phyloP scores from a whole-genome alignment of 345 rosid species.

The Balakata baccata region DNA sequence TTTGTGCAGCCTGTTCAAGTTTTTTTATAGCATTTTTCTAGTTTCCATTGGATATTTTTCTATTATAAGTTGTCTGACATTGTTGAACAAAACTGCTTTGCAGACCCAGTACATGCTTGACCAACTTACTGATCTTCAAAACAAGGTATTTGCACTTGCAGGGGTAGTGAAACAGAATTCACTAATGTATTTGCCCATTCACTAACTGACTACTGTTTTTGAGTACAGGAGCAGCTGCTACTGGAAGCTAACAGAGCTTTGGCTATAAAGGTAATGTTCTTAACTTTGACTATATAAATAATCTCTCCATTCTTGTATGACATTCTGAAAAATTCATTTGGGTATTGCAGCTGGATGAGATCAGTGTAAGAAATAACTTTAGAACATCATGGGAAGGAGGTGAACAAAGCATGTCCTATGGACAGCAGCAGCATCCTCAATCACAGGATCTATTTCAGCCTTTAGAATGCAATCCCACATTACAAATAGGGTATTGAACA shows the following conservation, averaged over 20 bases:
- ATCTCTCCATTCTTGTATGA: too few species aligned
- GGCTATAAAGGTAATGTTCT: not conserved
- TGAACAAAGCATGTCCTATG: conserved; percentile 63
- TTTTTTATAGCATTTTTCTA: too few species aligned
- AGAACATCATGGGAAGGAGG: conserved; percentile 68
- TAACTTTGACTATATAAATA: too few species aligned
- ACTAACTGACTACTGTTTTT: conserved; percentile 7
- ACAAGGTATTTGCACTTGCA: conserved; percentile 43
- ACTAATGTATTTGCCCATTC: not conserved
- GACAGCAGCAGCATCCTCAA: conserved; percentile 63
- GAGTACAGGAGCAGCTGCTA: conserved; percentile 64
- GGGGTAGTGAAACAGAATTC: not conserved
- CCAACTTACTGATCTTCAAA: conserved; percentile 89
- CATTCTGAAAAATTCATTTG: too few species aligned
- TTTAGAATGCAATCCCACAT: conserved; percentile 86
- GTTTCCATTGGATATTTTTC: not conserved
- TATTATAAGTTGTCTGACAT: not conserved
- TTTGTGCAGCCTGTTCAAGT: too few species aligned
- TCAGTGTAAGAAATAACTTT: conserved; percentile 52
- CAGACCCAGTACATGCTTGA: conserved; percentile 95
- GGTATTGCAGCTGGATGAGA: conserved; percentile 63
- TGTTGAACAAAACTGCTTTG: conserved; percentile 2
- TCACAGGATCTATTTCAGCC: conserved; percentile 72
- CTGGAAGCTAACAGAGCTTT: conserved; percentile 80
- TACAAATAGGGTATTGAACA: conserved; percentile 73